phyloP scores from a whole-genome alignment of 192 early-diverging fungal species.

The Backusella luteola region DNA sequence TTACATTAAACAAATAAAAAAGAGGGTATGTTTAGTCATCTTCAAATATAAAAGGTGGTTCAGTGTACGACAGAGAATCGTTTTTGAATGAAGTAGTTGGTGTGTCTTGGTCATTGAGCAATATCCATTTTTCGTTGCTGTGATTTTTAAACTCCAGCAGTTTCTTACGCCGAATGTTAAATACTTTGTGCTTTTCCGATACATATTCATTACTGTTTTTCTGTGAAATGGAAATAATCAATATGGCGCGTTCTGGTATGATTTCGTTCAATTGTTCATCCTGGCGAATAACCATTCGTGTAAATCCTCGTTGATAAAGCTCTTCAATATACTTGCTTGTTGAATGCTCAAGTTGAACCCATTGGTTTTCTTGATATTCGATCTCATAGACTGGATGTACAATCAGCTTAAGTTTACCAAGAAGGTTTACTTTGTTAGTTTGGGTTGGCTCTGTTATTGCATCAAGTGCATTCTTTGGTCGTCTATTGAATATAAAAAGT shows the following conservation, averaged over 20 bases:
- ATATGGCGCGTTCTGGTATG: not conserved
- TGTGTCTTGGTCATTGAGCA: not conserved
- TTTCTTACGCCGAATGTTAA: not conserved
- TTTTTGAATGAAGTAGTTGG: not conserved
- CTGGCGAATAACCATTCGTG: not conserved
- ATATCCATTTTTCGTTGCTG: not conserved
- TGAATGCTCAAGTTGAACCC: not conserved
- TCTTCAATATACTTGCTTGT: constrained; percentile 6
- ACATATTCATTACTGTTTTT: not conserved
- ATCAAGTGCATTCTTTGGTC: not conserved
- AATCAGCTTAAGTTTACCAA: not conserved
- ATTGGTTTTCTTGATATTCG: constrained; percentile 9
- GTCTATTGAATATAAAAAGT: not conserved
- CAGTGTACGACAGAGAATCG: not conserved
- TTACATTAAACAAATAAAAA: not conserved
- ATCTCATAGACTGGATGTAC: constrained; percentile 1
- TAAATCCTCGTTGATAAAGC: not conserved
- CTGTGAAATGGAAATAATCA: not conserved
- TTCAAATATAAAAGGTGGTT: not conserved
- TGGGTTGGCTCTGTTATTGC: not conserved
- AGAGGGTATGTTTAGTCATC: not conserved
- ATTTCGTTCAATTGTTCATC: not conserved
- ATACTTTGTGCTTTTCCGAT: not conserved
- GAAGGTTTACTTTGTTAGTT: not conserved
- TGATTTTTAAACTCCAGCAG: not conserved